Percentiles rank a stretch among this genome's conserved stretches.
These are phyloP conservation scores for Globisporangium canariense DNA, from an alignment of 352 stramenopile genomes.

Conservation along the genomic window DNA sequence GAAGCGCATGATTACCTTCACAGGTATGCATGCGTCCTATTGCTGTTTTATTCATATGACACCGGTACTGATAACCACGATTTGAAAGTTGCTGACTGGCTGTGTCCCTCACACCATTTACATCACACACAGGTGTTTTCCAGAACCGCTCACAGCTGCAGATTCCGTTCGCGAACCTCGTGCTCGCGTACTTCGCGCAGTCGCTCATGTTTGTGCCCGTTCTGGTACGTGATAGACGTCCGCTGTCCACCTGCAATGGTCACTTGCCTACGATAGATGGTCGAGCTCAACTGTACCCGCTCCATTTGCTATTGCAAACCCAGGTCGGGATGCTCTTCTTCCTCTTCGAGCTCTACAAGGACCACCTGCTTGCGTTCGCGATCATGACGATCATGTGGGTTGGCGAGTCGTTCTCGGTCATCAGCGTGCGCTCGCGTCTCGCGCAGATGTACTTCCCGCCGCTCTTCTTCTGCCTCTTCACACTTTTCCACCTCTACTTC, in stretches of 20 bases:
- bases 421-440: constrained; percentile 74
- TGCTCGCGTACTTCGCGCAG: constrained; percentile 88
- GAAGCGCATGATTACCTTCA: constrained; percentile 91
- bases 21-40: constrained; percentile 23
- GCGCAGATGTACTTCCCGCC: constrained; percentile 83
- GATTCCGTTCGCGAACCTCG: constrained; percentile 67
- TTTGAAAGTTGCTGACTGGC: not conserved
- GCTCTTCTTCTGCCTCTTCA: constrained; percentile 93
- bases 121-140: constrained; percentile 63
- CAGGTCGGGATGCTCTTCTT: constrained; percentile 95
- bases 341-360: constrained; percentile 94
- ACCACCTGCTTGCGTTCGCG: constrained; percentile 89
- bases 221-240: constrained; percentile 47
- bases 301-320: not conserved
- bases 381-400: constrained; percentile 88
- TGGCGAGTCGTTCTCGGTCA: constrained; percentile 89
- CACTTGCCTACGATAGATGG: not conserved
- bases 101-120: not conserved
- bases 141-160: constrained; percentile 73
- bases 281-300: not conserved
- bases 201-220: constrained; percentile 94
- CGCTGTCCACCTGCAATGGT: not conserved
- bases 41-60: not conserved
- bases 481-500: constrained; percentile 95
- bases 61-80: not conserved